A percentile compares a stretch with the other conserved stretches of the same genome.
These are phyloP conservation scores for Blastocladiella britannica DNA, from an alignment of 192 early-diverging fungal genomes.

Conservation along the genomic window DNA sequence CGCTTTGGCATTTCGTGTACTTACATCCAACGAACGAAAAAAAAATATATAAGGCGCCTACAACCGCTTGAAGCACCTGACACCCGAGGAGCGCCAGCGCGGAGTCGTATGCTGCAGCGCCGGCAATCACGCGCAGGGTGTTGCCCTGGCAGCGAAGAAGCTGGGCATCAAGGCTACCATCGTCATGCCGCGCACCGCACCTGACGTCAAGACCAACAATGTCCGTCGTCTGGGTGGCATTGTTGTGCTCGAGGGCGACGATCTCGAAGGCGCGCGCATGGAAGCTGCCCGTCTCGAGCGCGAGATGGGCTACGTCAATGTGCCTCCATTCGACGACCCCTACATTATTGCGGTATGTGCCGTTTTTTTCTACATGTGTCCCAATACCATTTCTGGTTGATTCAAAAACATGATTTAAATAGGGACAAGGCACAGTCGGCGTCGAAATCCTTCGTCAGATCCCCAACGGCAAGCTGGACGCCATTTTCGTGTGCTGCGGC, in stretches of 20 bases:
- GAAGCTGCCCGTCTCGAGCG: slow-evolving; percentile 55
- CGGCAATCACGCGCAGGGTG: slow-evolving; percentile 93
- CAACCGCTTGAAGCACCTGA: slow-evolving; percentile 72
- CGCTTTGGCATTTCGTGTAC: too few relatives aligned
- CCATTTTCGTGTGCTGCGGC: slow-evolving; percentile 81
- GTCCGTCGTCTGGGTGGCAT: slow-evolving; percentile 75
- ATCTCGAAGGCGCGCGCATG: slow-evolving; percentile 85
- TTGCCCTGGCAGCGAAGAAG: slow-evolving; percentile 76
- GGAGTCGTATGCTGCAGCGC: slow-evolving; percentile 94
- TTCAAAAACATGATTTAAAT: too few relatives aligned
- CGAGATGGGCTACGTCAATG: slow-evolving; percentile 59
- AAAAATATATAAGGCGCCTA: too few relatives aligned
- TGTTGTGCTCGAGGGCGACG: slow-evolving; percentile 71
- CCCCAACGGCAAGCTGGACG: slow-evolving; percentile 43
- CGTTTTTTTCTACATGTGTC: too few relatives aligned
- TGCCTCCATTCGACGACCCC: slow-evolving; percentile 95
- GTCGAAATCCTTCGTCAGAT: slow-evolving; percentile 61
- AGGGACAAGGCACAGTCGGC: slow-evolving; percentile 92
- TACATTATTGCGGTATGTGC: slow-evolving; percentile 97
- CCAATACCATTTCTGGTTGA: too few relatives aligned
- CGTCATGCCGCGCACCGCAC: slow-evolving; percentile 49
- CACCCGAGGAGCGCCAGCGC: slow-evolving; percentile 44
- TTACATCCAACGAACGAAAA: too few relatives aligned
- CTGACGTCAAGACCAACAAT: slow-evolving; percentile 65
- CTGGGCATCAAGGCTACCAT: slow-evolving; percentile 85